These are phyloP conservation scores for Plantago ovata DNA, from an alignment of 257 asterid genomes.

Conservation along the genomic window DNA sequence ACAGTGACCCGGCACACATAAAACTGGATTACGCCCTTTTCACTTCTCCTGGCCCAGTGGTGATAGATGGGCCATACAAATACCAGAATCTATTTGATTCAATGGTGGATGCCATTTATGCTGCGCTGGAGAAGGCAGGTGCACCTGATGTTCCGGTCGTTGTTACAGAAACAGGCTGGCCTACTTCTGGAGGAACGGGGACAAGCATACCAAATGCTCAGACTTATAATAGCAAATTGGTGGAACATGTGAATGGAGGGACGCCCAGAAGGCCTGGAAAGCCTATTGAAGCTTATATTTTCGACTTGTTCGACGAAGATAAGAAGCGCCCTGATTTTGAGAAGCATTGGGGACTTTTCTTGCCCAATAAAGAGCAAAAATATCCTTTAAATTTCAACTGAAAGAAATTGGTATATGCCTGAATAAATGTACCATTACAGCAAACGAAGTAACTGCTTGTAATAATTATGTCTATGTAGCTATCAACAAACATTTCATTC, in stretches of 20 bases:
- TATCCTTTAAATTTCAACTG: constrained; percentile 7
- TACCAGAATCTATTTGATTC: constrained; percentile 41
- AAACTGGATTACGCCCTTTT: constrained; percentile 24
- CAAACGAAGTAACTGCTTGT: too few species aligned
- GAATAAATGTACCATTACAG: too few species aligned
- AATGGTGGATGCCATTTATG: constrained; percentile 27
- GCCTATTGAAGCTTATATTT: constrained; percentile 11
- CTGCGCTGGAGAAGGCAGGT: constrained; percentile 31
- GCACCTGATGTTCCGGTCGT: constrained; percentile 22
- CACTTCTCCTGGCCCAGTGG: constrained; percentile 2
- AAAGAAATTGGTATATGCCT: too few species aligned
- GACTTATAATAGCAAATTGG: constrained; percentile 19
- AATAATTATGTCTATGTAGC: too few species aligned
- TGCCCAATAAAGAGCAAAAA: constrained; percentile 18
- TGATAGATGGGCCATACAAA: constrained; percentile 17
- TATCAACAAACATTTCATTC: too few species aligned
- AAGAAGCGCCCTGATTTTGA: constrained; percentile 17
- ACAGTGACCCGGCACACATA: background rate
- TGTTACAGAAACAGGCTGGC: constrained; percentile 46
- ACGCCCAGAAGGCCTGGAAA: constrained; percentile 18
- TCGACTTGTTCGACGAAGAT: constrained; percentile 22
- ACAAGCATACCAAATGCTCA: constrained; percentile 12
- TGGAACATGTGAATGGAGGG: constrained; percentile 19
- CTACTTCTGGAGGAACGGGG: constrained; percentile 25
- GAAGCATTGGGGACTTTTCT: constrained; percentile 25